Base-by-base conservation (phyloP, 176 grass and related monocot genomes). In the Otatea glauca region DNA sequence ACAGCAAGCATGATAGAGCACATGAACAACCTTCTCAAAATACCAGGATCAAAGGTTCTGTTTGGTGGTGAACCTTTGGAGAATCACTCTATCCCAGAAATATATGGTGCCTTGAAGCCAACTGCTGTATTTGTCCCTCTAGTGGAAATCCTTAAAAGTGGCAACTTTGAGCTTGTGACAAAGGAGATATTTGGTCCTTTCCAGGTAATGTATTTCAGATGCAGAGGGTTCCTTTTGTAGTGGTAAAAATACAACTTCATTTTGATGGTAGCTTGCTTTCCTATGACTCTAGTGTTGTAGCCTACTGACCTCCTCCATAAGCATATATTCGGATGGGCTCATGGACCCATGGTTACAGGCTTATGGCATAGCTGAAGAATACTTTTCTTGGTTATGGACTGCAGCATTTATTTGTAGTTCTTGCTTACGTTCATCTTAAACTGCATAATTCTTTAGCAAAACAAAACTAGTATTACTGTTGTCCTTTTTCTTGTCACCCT, bases 121-220 rank as follows among this genome's bases (percentile, higher is more conserved):
- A 96, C 96, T 71, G 93, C 96, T 78, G 65, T 98, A 37, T 98
- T 96, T 92, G 88, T 98, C 82, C 96, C 93, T 85, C 61, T 98
- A 71, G 74, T 59, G 42, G 93, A 98, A 90, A 95, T 96, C 13
- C 89, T 92, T 56, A 92, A 92, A 89, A 90, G 47, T 29, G 74
- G 53, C 37, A 98, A 94, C 32, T 98, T 96, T 72, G 96, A 93
- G 77, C 86, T 94, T 78, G 96, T 92, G 54, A 98, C 86, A 24
- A 94, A 78, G 84, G 93, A 98, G 41, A 96, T 98, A 83, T 98
- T 98, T 83, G 93, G 93, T 25, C 96, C 96, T 25, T 98, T 98
- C 83, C 96, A 98, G 91, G 96, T 96, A 88, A 87, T 21, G 44
- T 23, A 75, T 15, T 32, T 29, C 74, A 65, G 13, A 37, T 68